Evolutionary conservation across 2,329 filamentous ascomycete species (phyloP), one percentile per base, ranked within the genome.

Genomic region (Penicillium sclerotiorum): DNA sequence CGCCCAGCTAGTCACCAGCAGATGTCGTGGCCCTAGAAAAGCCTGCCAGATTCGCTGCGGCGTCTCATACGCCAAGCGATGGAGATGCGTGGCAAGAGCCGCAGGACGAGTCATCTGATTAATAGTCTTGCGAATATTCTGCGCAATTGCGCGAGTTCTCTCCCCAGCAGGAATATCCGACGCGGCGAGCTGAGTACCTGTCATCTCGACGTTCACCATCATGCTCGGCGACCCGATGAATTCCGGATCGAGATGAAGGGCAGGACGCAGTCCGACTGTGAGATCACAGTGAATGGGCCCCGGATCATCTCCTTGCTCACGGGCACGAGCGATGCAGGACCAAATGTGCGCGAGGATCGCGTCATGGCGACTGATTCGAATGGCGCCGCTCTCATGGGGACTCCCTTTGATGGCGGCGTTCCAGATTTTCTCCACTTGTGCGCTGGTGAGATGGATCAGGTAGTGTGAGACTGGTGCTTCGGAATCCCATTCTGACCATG

Each of bases 331-430:
- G 47, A 80, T 72, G 0, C 68, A 57, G 1, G 67, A 64, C 75
- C 75, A 80, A 13, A 79, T 50, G 49, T 80, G 75, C 0, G 76
- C 77, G 4, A 80, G 58, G 1, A 77, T 54, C 0, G 74, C 71
- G 38, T 80, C 78, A 11, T 75, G 73, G 28, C 74, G 70, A 6
- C 73, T 77, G 13, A 77, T 51, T 25, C 49, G 49, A 28, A 23
- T 59, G 13, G 51, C 40, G 3, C 51, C 38, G 9, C 47, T 22
- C 42, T 21, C 17, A 6, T 47, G 36, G 15, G 30, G 13, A 53
- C 49, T 35, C 49, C 35, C 28, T 9, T 49, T 27, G 8, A 39
- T 30, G 9, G 58, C 52, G 17, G 40, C 50, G 8, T 50, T 21
- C 47, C 69, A 74, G 42, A 79, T 69, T 0, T 43, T 40, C 5